These are phyloP conservation scores for Auricularia auricula-judae DNA, from an alignment of 768 basidiomycete species.

Conservation along the genomic window DNA sequence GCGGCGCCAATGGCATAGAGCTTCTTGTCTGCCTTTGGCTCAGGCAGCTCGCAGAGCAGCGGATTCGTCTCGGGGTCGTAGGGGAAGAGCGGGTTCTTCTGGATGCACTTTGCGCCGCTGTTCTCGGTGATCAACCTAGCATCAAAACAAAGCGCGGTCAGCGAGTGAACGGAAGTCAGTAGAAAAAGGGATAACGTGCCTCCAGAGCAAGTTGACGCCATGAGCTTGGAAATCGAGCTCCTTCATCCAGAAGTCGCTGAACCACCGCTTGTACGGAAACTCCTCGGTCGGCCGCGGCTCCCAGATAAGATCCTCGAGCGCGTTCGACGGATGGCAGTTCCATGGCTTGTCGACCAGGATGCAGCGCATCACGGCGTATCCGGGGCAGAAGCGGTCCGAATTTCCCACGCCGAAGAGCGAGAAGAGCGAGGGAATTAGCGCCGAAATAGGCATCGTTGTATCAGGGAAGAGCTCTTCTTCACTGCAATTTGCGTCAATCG, in stretches of 20 bases:
- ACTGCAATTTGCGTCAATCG: neutral
- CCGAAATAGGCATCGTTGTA: neutral
- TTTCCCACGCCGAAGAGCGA: neutral
- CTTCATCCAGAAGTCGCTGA: neutral
- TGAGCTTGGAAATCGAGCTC: neutral
- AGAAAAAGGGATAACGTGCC: neutral
- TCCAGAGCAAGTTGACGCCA: neutral
- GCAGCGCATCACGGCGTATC: neutral
- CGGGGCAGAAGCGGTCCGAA: neutral
- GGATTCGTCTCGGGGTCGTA: neutral
- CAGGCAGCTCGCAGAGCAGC: neutral
- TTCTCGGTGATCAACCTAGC: neutral
- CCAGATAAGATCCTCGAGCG: neutral
- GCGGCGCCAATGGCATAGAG: neutral
- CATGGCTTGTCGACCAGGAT: neutral
- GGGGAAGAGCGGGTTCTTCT: constrained; percentile 1
- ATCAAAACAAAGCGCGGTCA: neutral
- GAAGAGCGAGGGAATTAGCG: neutral
- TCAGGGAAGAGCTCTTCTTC: neutral
- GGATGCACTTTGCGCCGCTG: neutral
- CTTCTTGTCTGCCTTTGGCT: neutral
- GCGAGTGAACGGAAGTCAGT: neutral
- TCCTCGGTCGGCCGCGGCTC: neutral
- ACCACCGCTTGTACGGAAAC: neutral
- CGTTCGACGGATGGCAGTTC: constrained; percentile 1